Evolutionary conservation across 1,139 yeast species (phyloP), one percentile per base, ranked within the genome.

Genomic region (Blastobotrys ciferrii): DNA sequence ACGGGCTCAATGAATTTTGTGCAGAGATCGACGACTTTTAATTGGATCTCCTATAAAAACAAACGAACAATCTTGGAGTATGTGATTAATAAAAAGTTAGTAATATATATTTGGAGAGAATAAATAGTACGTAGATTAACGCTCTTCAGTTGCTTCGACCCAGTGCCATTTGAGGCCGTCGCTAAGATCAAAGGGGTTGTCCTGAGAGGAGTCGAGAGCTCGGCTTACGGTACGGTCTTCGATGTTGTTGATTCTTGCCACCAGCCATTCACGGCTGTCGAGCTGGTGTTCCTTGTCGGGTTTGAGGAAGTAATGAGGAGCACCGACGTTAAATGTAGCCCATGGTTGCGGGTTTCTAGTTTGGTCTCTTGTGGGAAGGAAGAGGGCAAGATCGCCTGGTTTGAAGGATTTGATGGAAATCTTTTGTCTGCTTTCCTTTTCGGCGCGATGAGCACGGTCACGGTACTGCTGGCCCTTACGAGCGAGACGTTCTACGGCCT

Each of bases 401-500:
- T 77, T 77, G 65, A 91, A 89, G 38, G 60, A 52, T 52, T 75
- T 76, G 57, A 88, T 74, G 0, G 95, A 76, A 1, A 91, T 76
- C 61, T 84, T 83, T 46, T 75, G 72, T 11, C 68, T 65, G 5
- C 70, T 49, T 48, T 72, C 75, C 42, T 68, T 62, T 38, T 67
- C 63, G 35, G 76, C 55, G n/a, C 54, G 49, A 23, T 59, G 62
- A 2, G 61, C 55, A n/a, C 57, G 56, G 54, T 76, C 77, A 48
- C 77, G 72, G 49, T 77, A 73, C 45, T 69, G 62, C 50, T 91
- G 87, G 52, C 87, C 75, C 60, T 82, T 85, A 60, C 94, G 82
- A 0, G 98, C 98, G 58, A 89, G 75, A n/a, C 84, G 82, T 65
- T 92, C 98, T 45, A 91, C 95, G 62, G 91, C 98, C 52, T 79